Percentiles rank a stretch among this genome's conserved stretches.
Conservation (phyloP, 1,139 yeast genomes). For the Kazachstania sp. region DNA sequence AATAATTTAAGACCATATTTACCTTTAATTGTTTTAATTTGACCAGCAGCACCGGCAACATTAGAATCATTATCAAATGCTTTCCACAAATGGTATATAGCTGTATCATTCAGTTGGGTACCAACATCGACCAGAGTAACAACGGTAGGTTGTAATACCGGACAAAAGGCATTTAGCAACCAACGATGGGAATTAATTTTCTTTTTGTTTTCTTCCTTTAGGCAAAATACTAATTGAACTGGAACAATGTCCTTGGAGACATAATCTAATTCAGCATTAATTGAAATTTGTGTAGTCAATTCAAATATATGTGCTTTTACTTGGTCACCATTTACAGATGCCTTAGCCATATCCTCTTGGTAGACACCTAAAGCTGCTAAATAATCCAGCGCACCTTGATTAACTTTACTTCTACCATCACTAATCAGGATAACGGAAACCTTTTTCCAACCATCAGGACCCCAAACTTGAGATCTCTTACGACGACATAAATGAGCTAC, state of each 20-base stretch:
- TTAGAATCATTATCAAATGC: constrained; percentile 92
- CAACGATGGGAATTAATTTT: constrained; percentile 93
- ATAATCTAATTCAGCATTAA: constrained; percentile 76
- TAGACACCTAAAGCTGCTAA: constrained; percentile 91
- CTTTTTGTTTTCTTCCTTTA: constrained; percentile 81
- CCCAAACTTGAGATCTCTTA: constrained; percentile 80
- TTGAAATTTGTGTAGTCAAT: constrained; percentile 82
- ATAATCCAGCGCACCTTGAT: constrained; percentile 72
- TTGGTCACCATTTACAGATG: constrained; percentile 79
- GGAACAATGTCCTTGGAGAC: constrained; percentile 81
- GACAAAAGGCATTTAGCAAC: constrained; percentile 90
- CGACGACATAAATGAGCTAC: constrained; percentile 80
- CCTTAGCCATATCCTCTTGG: constrained; percentile 94
- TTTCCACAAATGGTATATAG: constrained; percentile 90
- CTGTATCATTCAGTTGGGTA: constrained; percentile 75
- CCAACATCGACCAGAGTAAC: constrained; percentile 84
- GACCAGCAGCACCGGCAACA: constrained; percentile 98
- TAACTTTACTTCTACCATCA: constrained; percentile 86
- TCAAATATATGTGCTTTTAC: constrained; percentile 92
- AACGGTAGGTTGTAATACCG: constrained; percentile 80
- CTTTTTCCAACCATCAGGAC: constrained; percentile 92
- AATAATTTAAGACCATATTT: constrained; percentile 68
- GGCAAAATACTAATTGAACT: constrained; percentile 81
- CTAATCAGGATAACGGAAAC: constrained; percentile 83
- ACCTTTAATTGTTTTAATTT: constrained; percentile 89